Percentiles rank a stretch among this genome's conserved stretches.
phyloP scores from a whole-genome alignment of 139 green algal species.

The Chlamydomonas sp. region DNA sequence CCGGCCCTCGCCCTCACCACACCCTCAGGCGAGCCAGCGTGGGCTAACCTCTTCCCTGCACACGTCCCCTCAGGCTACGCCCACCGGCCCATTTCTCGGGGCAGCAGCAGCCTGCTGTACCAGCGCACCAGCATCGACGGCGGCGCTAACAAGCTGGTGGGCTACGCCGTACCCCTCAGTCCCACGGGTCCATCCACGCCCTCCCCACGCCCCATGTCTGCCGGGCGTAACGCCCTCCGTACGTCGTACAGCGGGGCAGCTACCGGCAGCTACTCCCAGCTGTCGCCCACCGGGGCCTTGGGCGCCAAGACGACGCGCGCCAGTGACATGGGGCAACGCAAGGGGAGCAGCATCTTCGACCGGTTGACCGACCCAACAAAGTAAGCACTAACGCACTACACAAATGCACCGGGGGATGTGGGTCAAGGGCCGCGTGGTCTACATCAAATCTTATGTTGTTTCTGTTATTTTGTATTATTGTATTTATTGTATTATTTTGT shows the following conservation, averaged over 20 bases:
- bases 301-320: not conserved
- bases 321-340: not conserved
- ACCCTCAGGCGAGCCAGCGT: not conserved
- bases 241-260: not conserved
- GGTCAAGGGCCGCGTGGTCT: no score
- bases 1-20: not conserved
- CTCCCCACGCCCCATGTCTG: constrained; percentile 11
- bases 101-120: not conserved
- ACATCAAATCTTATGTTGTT: no score
- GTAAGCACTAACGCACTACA: constrained; percentile 2
- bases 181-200: not conserved
- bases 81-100: not conserved
- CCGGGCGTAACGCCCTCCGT: not conserved
- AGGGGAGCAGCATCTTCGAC: constrained; percentile 20
- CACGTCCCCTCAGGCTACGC: not conserved
- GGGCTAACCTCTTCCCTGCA: not conserved
- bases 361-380: constrained; percentile 16
- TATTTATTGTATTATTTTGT: not conserved
- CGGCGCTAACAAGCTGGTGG: not conserved
- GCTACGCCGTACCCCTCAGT: not conserved
- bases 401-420: not conserved
- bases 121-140: not conserved
- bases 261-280: not conserved
- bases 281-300: not conserved
- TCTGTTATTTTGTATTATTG: not conserved